Evolutionary conservation across 768 basidiomycete species (phyloP), one percentile per base, ranked within the genome.

Genomic region (Boletus fagicola): DNA sequence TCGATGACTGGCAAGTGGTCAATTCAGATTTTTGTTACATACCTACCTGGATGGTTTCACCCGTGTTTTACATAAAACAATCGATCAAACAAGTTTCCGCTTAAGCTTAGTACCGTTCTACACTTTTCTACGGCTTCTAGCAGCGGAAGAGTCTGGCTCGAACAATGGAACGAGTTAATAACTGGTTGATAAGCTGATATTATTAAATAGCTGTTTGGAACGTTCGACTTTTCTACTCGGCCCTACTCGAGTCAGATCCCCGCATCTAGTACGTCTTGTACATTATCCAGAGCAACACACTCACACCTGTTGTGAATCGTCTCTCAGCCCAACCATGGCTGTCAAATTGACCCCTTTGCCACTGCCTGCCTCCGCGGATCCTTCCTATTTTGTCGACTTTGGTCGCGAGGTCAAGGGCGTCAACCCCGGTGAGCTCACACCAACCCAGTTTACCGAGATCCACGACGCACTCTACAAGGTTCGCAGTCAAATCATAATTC

Each of bases 401-500:
- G 93, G 93, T 1, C 78, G 87, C 26, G 80, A 89, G 68, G 90
- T 94, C 43, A 82, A 80, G 62, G 90, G 88, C 13, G 77, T 90
- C 49, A 74, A 89, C 65, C 91, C 90, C 0, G 86, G 81, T 0
- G 75, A 74, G 13, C 76, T 92, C 45, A 76, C 80, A 5, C 76
- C 81, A 16, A 81, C 80, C 40, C 74, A 88, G 66, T 86, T 90
- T 70, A 72, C 80, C 43, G 82, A 90, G 72, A 78, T 95, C 58
- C 75, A 83, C 61, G 75, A 86, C 30, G 83, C 87, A 8, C 76
- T 95, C 58, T 94, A 94, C 79, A 85, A 87, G 80, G 92, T 90
- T 50, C 28, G 59, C 48, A 54, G 16, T 49, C 39, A 51, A 22
- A 11, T 49, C 40, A 22, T 30, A 35, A 28, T 30, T 4, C 15